Base-by-base conservation (phyloP, 1,284 basidiomycete genomes). In the Erythrobasidium hasegawianum region DNA sequence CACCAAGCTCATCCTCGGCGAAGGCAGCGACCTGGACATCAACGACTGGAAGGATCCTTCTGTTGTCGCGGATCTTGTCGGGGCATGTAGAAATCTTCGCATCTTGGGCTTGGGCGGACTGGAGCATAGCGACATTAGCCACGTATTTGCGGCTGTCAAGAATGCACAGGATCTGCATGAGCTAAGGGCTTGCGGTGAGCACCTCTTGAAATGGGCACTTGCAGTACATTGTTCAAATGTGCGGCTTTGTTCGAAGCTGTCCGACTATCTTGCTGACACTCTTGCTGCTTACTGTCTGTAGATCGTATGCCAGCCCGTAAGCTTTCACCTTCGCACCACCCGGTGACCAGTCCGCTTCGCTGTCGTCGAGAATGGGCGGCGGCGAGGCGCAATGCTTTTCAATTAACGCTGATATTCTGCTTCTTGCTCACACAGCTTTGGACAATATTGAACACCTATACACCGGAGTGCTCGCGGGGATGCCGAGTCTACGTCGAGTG, bases 281-380 rank as follows among this genome's bases (percentile, higher is more conserved):
- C 16, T n/a, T 22, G 27, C 20, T 20, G 8, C 20, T 54, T 10
- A 7, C 18, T 9, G 7, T n/a, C 18, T 16, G 20, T 22, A 61
- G 59, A 61, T 29, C 26, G 52, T 16, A 38, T 61, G 59, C 59
- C 59, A 16, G 59, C 52, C 39, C 59, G 59, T 61, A 29, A 53
- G 59, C n/a, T n/a, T n/a, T n/a, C n/a, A n/a, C n/a, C n/a, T n/a
- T n/a, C n/a, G n/a, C n/a, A n/a, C n/a, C n/a, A n/a, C n/a, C n/a
- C n/a, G n/a, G n/a, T n/a, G n/a, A n/a, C n/a, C n/a, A n/a, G n/a
- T n/a, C n/a, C n/a, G n/a, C n/a, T n/a, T n/a, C n/a, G n/a, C n/a
- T n/a, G n/a, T n/a, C n/a, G n/a, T n/a, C n/a, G n/a, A n/a, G n/a
- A n/a, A n/a, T n/a, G n/a, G n/a, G n/a, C n/a, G n/a, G n/a, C n/a